Evolutionary conservation across 352 stramenopile species (phyloP).

Genomic region (Paralagenidium karlingii): DNA sequence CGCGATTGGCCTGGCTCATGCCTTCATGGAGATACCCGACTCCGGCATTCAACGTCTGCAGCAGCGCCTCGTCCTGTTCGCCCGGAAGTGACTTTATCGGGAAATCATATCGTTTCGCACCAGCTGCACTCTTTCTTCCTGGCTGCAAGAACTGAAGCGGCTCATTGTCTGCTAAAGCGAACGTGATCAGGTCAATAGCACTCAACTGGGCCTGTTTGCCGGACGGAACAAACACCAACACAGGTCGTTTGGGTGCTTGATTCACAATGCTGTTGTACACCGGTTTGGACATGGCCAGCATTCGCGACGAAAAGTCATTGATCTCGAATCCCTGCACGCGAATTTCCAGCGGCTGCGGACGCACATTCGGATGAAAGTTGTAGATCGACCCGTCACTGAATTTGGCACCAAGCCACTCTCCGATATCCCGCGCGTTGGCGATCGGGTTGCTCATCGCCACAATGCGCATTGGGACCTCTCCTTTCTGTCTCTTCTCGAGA

Average conservation of each 20-base stretch:
- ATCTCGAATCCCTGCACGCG: constrained; percentile 97
- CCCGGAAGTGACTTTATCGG: too few relatives aligned
- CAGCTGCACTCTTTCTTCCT: too few relatives aligned
- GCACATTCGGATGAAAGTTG: constrained; percentile 93
- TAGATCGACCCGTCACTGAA: constrained; percentile 80
- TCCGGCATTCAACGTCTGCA: constrained; percentile 89
- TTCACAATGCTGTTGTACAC: constrained; percentile 92
- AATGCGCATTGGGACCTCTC: constrained; percentile 74
- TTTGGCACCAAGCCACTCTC: constrained; percentile 95
- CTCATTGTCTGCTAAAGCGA: constrained; percentile 83
- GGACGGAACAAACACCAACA: constrained; percentile 96
- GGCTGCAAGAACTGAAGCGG: constrained; percentile 35
- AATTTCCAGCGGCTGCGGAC: constrained; percentile 95
- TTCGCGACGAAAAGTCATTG: constrained; percentile 91
- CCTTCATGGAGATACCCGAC: constrained; percentile 94
- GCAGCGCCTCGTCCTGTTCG: constrained; percentile 57
- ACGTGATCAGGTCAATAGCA: constrained; percentile 98
- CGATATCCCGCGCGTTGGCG: constrained; percentile 96
- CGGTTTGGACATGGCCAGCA: constrained; percentile 98
- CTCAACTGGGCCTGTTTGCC: constrained; percentile 96
- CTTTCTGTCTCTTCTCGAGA: constrained; percentile 59
- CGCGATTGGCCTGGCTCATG: constrained; percentile 85
- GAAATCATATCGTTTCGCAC: neutral
- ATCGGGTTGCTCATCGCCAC: constrained; percentile 93
- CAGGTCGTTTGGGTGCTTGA: constrained; percentile 79